Percentiles rank a stretch among this genome's conserved stretches.
These are phyloP conservation scores for Sicyos baderoa DNA, from an alignment of 306 rosid species.

Conservation along the genomic window DNA sequence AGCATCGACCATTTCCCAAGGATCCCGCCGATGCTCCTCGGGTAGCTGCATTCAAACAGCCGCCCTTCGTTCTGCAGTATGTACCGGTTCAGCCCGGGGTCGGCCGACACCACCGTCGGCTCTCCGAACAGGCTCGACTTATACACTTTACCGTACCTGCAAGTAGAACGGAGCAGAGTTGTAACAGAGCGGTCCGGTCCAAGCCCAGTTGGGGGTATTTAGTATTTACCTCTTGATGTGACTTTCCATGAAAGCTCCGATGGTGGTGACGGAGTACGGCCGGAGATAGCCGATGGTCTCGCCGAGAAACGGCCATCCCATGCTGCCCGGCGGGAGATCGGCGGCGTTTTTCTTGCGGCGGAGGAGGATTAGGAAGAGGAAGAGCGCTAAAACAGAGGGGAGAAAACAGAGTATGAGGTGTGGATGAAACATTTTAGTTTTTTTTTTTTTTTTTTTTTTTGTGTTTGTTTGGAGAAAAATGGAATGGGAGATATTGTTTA, in stretches of 20 bases:
- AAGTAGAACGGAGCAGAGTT: background rate
- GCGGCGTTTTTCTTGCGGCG: conserved; percentile 42
- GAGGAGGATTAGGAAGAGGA: conserved; percentile 48
- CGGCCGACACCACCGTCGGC: conserved; percentile 87
- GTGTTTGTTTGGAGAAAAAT: background rate
- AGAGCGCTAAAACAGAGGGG: conserved; percentile 46
- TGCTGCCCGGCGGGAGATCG: conserved; percentile 82
- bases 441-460: background rate
- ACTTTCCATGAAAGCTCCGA: conserved; percentile 71
- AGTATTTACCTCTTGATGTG: conserved; percentile 59
- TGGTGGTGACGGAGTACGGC: conserved; percentile 73
- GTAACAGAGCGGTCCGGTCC: background rate
- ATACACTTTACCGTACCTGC: conserved; percentile 81
- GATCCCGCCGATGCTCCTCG: conserved; percentile 91
- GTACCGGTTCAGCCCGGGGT: conserved; percentile 77
- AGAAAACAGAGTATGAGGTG: conserved; percentile 40
- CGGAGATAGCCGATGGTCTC: conserved; percentile 69
- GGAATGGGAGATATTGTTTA: conserved; percentile 10
- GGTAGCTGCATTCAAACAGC: conserved; percentile 87
- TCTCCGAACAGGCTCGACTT: conserved; percentile 85
- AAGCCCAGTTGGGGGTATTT: background rate
- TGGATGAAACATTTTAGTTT: conserved; percentile 41
- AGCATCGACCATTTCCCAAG: conserved; percentile 99
- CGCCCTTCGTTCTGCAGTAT: conserved; percentile 89
- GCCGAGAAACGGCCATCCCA: conserved; percentile 94